Evolutionary conservation across 768 basidiomycete species (phyloP).

Genomic region (Tephrocybe sp.): DNA sequence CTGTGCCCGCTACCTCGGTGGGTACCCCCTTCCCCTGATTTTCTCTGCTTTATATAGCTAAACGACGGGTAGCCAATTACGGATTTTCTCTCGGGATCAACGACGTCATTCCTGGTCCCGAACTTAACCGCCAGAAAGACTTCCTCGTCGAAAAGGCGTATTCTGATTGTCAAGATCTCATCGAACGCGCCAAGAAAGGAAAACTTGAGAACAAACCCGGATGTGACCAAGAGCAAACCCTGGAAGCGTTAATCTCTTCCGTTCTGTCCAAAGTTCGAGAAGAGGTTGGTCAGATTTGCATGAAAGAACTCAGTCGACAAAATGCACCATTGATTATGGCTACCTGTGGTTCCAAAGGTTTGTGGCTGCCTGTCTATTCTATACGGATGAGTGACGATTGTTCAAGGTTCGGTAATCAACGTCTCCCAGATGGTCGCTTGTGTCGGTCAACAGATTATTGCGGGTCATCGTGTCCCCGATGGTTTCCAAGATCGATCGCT

Average conservation of each 20-base stretch:
- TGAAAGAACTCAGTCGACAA: slow-evolving; percentile 95
- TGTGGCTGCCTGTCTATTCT: not conserved
- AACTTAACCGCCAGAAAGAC: slow-evolving; percentile 80
- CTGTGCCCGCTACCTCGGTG: slow-evolving; percentile 90
- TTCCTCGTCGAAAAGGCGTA: slow-evolving; percentile 86
- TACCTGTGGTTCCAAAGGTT: slow-evolving; percentile 97
- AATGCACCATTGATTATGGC: slow-evolving; percentile 99
- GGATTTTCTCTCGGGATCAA: slow-evolving; percentile 98
- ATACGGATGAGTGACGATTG: not conserved
- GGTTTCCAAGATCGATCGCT: slow-evolving; percentile 98
- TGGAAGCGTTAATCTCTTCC: slow-evolving; percentile 94
- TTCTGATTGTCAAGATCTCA: slow-evolving; percentile 79
- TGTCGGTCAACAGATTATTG: slow-evolving; percentile 98
- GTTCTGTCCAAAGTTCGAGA: slow-evolving; percentile 94
- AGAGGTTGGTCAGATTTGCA: slow-evolving; percentile 94
- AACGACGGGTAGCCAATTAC: slow-evolving; percentile 69
- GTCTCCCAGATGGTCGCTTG: slow-evolving; percentile 99
- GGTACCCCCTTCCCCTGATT: slow-evolving; percentile 20
- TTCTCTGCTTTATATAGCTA: not conserved
- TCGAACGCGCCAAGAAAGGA: slow-evolving; percentile 87
- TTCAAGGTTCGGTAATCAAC: slow-evolving; percentile 89
- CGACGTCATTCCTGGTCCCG: slow-evolving; percentile 94
- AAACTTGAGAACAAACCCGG: slow-evolving; percentile 96
- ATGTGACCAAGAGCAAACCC: slow-evolving; percentile 93
- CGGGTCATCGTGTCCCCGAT: slow-evolving; percentile 96